Evolutionary conservation across 2,329 filamentous ascomycete genomes (phyloP).

Genomic region (Fusarium sp.): DNA sequence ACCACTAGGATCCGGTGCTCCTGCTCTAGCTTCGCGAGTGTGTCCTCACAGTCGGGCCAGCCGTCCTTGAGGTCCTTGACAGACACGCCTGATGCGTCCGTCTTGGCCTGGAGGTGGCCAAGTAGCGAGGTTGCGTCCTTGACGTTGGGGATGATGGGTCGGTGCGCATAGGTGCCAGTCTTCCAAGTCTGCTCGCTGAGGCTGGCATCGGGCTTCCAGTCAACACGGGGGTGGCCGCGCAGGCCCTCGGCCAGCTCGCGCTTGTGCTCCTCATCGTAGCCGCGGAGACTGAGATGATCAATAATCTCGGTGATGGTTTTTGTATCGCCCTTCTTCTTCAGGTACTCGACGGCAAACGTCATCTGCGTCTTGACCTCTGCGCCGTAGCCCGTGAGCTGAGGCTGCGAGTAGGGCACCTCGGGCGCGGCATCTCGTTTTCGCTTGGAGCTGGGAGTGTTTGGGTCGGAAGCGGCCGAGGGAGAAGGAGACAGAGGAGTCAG

Average conservation of each 20-base stretch:
- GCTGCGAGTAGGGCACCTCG: constrained; percentile 77
- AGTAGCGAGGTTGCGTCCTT: constrained; percentile 82
- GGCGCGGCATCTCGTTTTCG: constrained; percentile 67
- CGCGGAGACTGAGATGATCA: constrained; percentile 80
- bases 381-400: constrained; percentile 79
- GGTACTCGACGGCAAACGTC: constrained; percentile 85
- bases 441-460: constrained; percentile 73
- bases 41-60: constrained; percentile 86
- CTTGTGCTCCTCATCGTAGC: constrained; percentile 71
- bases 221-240: constrained; percentile 70
- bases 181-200: constrained; percentile 76
- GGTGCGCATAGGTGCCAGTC: constrained; percentile 82
- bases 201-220: constrained; percentile 66
- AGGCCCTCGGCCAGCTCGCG: constrained; percentile 76
- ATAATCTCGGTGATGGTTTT: constrained; percentile 82
- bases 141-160: constrained; percentile 84
- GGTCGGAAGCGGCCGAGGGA: constrained; percentile 67
- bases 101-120: constrained; percentile 82
- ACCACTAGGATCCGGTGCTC: constrained; percentile 86
- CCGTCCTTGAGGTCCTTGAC: constrained; percentile 96
- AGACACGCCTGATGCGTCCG: constrained; percentile 81
- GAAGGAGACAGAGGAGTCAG: constrained; percentile 73
- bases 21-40: constrained; percentile 81
- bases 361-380: constrained; percentile 88
- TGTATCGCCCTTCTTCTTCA: constrained; percentile 77